A percentile compares a stretch with the other conserved stretches of the same genome.
Conservation (phyloP, 306 rosid species). For the Carpinus viminea region DNA sequence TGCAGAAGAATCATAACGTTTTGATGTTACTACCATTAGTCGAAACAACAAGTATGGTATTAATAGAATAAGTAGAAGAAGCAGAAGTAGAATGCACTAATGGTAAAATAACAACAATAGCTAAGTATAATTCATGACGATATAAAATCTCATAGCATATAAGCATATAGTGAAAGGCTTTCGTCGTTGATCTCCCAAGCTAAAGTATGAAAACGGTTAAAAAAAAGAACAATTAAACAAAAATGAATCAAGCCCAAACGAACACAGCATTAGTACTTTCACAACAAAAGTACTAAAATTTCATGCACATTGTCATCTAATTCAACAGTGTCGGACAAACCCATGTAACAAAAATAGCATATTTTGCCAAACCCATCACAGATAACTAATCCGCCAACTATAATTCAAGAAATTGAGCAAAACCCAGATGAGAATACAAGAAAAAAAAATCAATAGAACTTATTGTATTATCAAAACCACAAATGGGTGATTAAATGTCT, state of each 20-base stretch:
- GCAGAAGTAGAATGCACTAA: too few species aligned
- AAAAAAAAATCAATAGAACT: not conserved
- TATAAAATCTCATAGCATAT: not conserved
- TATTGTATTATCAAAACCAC: not conserved
- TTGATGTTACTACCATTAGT: too few species aligned
- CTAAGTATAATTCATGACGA: not conserved
- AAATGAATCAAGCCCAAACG: not conserved
- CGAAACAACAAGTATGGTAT: too few species aligned
- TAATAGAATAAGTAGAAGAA: too few species aligned
- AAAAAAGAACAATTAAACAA: not conserved
- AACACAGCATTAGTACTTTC: not conserved
- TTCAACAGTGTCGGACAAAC: not conserved
- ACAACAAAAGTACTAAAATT: not conserved
- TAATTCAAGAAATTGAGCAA: not conserved
- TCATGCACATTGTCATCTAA: not conserved
- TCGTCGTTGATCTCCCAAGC: not conserved
- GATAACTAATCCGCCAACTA: not conserved
- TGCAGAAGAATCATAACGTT: too few species aligned
- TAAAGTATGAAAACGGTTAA: not conserved
- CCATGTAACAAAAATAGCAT: not conserved
- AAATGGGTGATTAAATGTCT: not conserved
- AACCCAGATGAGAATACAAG: not conserved
- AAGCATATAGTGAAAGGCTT: not conserved
- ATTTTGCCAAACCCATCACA: not conserved
- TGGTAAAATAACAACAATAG: not conserved